Evolutionary conservation across 768 basidiomycete species (phyloP).

Genomic region (Psilocybe sp.): DNA sequence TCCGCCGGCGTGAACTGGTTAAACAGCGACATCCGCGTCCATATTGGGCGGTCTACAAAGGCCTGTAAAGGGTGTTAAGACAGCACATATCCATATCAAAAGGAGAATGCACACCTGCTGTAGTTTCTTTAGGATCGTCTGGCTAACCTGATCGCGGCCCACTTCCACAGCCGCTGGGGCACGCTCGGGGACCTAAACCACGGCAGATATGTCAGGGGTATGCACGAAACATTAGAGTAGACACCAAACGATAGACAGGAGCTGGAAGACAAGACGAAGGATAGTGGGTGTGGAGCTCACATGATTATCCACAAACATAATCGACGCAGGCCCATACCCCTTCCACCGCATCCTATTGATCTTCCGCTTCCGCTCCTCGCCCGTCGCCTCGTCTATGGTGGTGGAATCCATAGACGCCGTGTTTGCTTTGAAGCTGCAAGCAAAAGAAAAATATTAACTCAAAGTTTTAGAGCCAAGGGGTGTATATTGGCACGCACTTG

Average conservation of each 20-base stretch:
- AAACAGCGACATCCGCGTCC: conserved; percentile 84
- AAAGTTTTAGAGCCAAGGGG: no score
- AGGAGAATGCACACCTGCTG: conserved; percentile 40
- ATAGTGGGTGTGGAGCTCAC: conserved; percentile 24
- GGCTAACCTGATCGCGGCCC: conserved; percentile 51
- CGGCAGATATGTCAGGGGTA: neutral
- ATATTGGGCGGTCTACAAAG: conserved; percentile 76
- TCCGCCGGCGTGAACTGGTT: conserved; percentile 76
- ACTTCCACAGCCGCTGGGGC: conserved; percentile 64
- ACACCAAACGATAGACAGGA: no score
- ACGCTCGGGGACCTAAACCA: conserved; percentile 58
- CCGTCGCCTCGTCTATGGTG: conserved; percentile 68
- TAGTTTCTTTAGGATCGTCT: conserved; percentile 50
- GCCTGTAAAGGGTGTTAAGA: conserved; percentile 37
- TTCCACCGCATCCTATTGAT: conserved; percentile 89
- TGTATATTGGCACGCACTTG: no score
- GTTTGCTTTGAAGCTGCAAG: conserved; percentile 71
- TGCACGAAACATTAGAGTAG: neutral
- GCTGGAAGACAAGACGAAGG: no score
- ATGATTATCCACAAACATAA: conserved; percentile 60
- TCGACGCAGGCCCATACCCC: conserved; percentile 71
- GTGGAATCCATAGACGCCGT: conserved; percentile 69
- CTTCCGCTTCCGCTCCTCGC: conserved; percentile 78
- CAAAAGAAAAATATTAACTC: no score
- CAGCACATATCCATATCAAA: neutral